Conservation (phyloP, 176 grass and related monocot species). For the Carex kokanica region DNA sequence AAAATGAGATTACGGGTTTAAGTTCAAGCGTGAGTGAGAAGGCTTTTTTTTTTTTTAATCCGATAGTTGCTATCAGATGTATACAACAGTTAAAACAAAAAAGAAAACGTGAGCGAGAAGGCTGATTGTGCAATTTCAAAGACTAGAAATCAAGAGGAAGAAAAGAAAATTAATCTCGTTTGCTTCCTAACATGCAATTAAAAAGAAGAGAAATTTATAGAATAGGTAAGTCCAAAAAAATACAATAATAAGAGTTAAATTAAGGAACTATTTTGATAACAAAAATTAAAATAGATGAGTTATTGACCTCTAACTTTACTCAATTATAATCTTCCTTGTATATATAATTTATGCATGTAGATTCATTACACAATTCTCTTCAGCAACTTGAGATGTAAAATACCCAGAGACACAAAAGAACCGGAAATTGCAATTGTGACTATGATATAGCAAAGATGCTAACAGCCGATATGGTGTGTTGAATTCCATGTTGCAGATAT, state of each 20-base stretch:
- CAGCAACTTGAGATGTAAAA: background rate
- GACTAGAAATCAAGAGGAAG: background rate
- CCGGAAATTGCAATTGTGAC: background rate
- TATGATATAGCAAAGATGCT: background rate
- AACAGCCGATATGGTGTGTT: background rate
- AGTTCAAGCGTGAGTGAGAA: background rate
- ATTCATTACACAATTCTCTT: background rate
- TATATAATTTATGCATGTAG: background rate
- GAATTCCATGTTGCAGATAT: background rate
- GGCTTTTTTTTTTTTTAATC: no score
- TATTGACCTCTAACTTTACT: background rate
- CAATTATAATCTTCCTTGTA: background rate
- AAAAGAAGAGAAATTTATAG: background rate
- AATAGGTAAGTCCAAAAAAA: background rate
- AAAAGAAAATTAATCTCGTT: background rate
- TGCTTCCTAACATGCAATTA: background rate
- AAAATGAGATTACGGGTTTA: background rate
- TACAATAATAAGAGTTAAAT: background rate
- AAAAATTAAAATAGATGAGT: background rate
- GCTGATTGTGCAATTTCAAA: background rate
- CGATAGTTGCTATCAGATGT: no score
- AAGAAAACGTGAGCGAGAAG: background rate
- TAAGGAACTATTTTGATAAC: background rate
- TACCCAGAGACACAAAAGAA: background rate
- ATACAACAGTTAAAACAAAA: no score